Percentiles rank a stretch among this genome's conserved stretches.
Evolutionary conservation across 305 asterid species (phyloP).

Genomic region (Petunia hybrid): DNA sequence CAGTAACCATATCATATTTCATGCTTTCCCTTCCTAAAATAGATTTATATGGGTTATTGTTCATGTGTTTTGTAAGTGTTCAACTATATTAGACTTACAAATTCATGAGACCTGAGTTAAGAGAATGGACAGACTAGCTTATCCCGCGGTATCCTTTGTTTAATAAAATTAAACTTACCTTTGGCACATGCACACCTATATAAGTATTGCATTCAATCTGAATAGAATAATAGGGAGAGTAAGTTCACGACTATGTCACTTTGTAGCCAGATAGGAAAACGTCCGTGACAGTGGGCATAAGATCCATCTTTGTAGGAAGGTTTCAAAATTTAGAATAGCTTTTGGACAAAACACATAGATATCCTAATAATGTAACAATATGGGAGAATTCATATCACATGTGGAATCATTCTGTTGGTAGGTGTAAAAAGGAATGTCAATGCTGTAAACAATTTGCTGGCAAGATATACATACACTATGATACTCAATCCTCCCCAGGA

Average conservation of each 20-base stretch:
- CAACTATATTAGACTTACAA: too few relatives aligned
- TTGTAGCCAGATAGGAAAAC: background rate
- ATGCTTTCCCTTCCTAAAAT: too few relatives aligned
- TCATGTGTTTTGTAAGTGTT: too few relatives aligned
- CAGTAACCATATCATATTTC: too few relatives aligned
- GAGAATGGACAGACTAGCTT: too few relatives aligned
- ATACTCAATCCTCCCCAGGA: too few relatives aligned
- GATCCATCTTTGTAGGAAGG: constrained; percentile 17
- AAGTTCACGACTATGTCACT: background rate
- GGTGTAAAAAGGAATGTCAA: background rate
- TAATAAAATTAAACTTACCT: too few relatives aligned
- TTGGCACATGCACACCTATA: too few relatives aligned
- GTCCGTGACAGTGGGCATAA: background rate
- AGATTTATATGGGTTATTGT: too few relatives aligned
- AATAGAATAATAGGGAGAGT: background rate
- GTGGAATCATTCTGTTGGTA: background rate
- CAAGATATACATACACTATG: background rate
- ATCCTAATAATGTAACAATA: background rate
- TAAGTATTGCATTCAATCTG: background rate
- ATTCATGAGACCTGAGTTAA: too few relatives aligned
- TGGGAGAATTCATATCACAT: background rate
- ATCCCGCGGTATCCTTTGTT: too few relatives aligned
- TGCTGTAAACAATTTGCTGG: background rate
- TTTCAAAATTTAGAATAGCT: background rate
- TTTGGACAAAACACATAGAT: background rate